Evolutionary conservation across 2,329 filamentous ascomycete genomes (phyloP), one percentile per base, ranked within the genome.

Genomic region (Penicillium sp.): DNA sequence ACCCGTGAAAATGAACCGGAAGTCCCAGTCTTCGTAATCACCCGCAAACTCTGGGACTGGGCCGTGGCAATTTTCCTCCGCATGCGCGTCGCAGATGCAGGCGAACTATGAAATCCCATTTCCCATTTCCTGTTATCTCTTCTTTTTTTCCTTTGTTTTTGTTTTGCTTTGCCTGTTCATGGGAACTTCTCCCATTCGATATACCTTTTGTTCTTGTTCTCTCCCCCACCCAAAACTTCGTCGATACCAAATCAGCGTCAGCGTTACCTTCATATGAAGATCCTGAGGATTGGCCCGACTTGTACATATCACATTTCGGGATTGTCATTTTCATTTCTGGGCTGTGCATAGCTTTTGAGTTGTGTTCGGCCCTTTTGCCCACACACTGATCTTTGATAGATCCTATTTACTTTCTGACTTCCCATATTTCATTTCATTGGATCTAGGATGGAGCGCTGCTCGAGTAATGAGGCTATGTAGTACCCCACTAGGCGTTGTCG

Each of bases 1-100:
- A 83, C 82, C 54, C 80, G 85, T 23, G 77, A 82, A 51, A 83
- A 86, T 59, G 86, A 87, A 67, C 81, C 83, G 8, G 76, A 83
- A 50, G 80, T 87, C 50, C 86, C 86, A 1, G 68, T 86, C 21
- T 77, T 85, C 52, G 74, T 77, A 16, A 74, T 81, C 70, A 77
- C 75, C 39, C 74, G 62, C 67, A 79, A 68, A 51, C 54, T 76
- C 31, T 74, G 74, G 70, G 69, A 76, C 39, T 70, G 69, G 65
- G 65, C 71, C 5, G 66, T 71, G 28, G 58, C 64, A 10, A 69
- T 71, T 16, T 71, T 71, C 42, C 57, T 71, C 18, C 67, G 67
- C 10, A 72, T 72, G 70, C 67, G 70, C 19, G 61, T 72, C 37
- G 64, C 69, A 3, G 66, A 71, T 57, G 40, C 50, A 26, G 59